Evolutionary conservation across 2,329 filamentous ascomycete species (phyloP).

Genomic region (Aspergillus pseudoterreus): DNA sequence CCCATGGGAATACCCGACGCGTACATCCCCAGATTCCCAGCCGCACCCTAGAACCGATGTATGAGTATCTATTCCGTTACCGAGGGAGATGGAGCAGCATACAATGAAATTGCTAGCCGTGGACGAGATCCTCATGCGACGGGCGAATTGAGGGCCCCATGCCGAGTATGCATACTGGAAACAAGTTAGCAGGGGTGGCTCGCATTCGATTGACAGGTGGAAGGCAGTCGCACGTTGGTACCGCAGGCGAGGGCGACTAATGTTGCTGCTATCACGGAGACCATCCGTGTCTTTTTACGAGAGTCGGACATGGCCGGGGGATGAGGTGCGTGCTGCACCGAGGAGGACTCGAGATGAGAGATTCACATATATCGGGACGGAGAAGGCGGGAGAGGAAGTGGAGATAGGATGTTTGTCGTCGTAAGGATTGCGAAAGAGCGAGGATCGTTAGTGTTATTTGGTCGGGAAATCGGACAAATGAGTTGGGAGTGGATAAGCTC

Average conservation of each 20-base stretch:
- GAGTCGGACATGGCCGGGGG: conserved; percentile 24
- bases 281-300: conserved; percentile 57
- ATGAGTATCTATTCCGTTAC: conserved; percentile 22
- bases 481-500: not conserved
- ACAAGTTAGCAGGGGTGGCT: not conserved
- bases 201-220: not conserved
- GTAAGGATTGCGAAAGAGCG: not conserved
- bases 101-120: conserved; percentile 91
- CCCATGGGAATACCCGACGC: conserved; percentile 83
- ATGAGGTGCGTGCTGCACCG: conserved; percentile 4
- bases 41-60: conserved; percentile 44
- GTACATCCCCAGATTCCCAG: conserved; percentile 78
- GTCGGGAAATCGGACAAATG: not conserved
- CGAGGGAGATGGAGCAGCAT: conserved; percentile 28
- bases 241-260: conserved; percentile 83
- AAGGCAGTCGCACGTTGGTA: conserved; percentile 64
- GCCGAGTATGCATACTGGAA: conserved; percentile 92
- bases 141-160: conserved; percentile 94
- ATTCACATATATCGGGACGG: conserved; percentile 3
- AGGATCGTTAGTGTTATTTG: not conserved
- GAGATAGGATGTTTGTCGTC: not conserved
- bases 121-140: conserved; percentile 80
- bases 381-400: not conserved
- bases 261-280: conserved; percentile 83
- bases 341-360: not conserved